phyloP scores from a whole-genome alignment of 1,284 basidiomycete species.

The Omphalotus olearius region DNA sequence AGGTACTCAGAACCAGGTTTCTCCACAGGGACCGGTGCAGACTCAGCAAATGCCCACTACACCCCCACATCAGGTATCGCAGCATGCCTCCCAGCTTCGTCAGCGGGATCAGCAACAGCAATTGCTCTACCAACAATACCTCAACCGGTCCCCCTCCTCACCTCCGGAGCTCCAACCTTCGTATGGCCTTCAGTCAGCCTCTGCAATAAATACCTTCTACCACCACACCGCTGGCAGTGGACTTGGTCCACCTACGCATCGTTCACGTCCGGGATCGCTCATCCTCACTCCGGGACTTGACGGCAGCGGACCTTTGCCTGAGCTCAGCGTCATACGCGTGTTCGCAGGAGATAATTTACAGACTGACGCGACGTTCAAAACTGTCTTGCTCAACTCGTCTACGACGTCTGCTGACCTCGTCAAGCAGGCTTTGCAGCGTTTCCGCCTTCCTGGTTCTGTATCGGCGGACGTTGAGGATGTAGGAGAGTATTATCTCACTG shows the following conservation, averaged over 20 bases:
- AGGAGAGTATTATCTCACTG: slow-evolving; percentile 83
- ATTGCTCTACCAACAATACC: slow-evolving; percentile 85
- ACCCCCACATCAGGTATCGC: slow-evolving; percentile 25
- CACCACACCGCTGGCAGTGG: slow-evolving; percentile 30
- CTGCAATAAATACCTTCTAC: slow-evolving; percentile 46
- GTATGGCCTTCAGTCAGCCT: slow-evolving; percentile 64
- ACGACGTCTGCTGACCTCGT: slow-evolving; percentile 85
- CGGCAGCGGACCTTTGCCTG: slow-evolving; percentile 68
- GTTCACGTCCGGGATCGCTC: slow-evolving; percentile 68
- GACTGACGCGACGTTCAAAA: slow-evolving; percentile 97
- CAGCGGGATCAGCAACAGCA: slow-evolving; percentile 87
- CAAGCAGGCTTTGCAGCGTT: slow-evolving; percentile 90
- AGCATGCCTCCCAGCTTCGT: slow-evolving; percentile 54
- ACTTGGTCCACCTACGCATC: slow-evolving; percentile 45
- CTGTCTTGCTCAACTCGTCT: slow-evolving; percentile 85
- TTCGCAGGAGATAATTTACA: slow-evolving; percentile 88
- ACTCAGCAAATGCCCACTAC: slow-evolving; percentile 29
- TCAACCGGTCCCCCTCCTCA: slow-evolving; percentile 74
- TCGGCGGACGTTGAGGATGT: slow-evolving; percentile 55
- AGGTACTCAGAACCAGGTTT: neutral
- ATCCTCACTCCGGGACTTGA: slow-evolving; percentile 58
- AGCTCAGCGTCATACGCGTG: slow-evolving; percentile 87
- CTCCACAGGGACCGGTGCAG: slow-evolving; percentile 24
- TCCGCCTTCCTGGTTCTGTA: slow-evolving; percentile 66
- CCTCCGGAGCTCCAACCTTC: slow-evolving; percentile 69